phyloP scores from a whole-genome alignment of 2,329 filamentous ascomycete genomes.

The Nigrospora sphaerica region DNA sequence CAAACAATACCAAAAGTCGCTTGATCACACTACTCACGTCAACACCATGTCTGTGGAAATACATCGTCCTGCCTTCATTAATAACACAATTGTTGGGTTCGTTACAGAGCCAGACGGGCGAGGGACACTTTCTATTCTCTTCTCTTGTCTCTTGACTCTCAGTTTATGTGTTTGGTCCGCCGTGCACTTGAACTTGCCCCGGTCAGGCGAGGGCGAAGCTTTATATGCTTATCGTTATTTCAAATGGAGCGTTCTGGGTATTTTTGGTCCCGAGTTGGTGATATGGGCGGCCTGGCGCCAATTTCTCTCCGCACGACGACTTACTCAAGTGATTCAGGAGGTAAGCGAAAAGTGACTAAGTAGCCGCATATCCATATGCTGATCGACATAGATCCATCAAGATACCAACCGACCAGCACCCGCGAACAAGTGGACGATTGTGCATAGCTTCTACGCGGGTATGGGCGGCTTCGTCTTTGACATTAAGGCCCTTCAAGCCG shows the following conservation, averaged over 20 bases:
- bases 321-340: not conserved
- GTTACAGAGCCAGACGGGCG: not conserved
- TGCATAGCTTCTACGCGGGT: constrained; percentile 4
- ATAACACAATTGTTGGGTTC: not conserved
- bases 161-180: constrained; percentile 1
- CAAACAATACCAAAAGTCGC: no score
- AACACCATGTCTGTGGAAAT: not conserved
- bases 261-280: constrained; percentile 1
- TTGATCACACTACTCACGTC: not conserved
- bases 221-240: not conserved
- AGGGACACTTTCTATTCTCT: not conserved
- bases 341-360: not conserved
- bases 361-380: not conserved
- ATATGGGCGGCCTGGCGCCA: constrained; percentile 1
- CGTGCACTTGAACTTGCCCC: not conserved
- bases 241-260: constrained; percentile 1
- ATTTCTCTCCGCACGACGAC: not conserved
- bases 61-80: not conserved
- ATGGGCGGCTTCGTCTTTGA: constrained; percentile 4
- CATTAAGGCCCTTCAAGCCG: not conserved
- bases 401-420: not conserved
- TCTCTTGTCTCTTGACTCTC: constrained; percentile 1
- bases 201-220: not conserved
- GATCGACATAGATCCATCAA: no score
- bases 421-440: constrained; percentile 1